Conservation (phyloP, 176 grass and related monocot genomes). For the Miscanthus lutarioriparius region DNA sequence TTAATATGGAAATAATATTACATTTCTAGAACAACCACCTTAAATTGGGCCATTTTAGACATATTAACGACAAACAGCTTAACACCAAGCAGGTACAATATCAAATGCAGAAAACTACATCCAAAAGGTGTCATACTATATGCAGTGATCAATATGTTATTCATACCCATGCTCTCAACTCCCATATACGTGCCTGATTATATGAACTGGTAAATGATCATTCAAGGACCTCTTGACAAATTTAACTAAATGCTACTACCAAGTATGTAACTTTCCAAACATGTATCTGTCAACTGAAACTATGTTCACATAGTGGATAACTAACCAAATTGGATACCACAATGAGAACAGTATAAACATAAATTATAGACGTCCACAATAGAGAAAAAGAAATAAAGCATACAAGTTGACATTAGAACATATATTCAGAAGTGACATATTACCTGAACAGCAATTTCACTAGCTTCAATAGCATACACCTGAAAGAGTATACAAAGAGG, state of each 20-base stretch:
- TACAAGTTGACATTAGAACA: slow-evolving; percentile 3
- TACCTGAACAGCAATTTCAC: slow-evolving; percentile 89
- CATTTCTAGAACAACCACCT: neutral
- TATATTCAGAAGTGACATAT: slow-evolving; percentile 11
- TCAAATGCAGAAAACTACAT: neutral
- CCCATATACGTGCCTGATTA: neutral
- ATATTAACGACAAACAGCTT: neutral
- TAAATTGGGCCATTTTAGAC: neutral
- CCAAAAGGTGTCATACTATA: neutral
- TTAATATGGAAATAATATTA: neutral
- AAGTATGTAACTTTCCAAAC: neutral
- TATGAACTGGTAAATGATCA: neutral
- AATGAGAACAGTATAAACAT: neutral
- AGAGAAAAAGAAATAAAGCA: slow-evolving; percentile 10
- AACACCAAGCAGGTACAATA: neutral
- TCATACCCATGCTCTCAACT: neutral
- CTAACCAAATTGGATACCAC: neutral
- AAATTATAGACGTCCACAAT: neutral
- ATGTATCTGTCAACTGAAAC: neutral
- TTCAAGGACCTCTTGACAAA: neutral
- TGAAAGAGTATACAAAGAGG: slow-evolving; percentile 34
- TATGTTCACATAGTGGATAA: neutral
- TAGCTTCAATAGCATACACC: slow-evolving; percentile 90
- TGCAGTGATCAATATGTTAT: neutral
- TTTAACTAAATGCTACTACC: neutral